A percentile compares a stretch with the other conserved stretches of the same genome.
phyloP scores from a whole-genome alignment of 257 asterid species.

The Nicotiana attenuata region DNA sequence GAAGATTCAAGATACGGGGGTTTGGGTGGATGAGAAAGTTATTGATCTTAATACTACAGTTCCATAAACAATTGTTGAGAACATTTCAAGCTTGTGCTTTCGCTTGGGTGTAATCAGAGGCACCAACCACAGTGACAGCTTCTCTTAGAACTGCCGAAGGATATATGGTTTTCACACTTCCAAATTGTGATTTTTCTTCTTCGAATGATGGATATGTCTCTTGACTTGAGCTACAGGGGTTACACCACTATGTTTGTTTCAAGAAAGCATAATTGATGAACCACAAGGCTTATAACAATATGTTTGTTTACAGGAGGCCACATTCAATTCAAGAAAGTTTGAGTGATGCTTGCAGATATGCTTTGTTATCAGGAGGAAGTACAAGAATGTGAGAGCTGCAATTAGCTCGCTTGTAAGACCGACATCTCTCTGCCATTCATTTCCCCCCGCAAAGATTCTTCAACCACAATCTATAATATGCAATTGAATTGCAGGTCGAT shows the following conservation, averaged over 20 bases:
- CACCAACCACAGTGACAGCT: background rate
- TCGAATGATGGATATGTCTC: background rate
- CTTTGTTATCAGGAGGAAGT: background rate
- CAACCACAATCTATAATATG: background rate
- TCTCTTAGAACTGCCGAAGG: background rate
- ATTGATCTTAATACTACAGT: background rate
- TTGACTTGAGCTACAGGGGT: background rate
- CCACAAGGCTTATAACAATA: background rate
- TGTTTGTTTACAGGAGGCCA: background rate
- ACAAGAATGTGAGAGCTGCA: background rate
- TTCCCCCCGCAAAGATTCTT: background rate
- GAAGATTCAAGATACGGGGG: background rate
- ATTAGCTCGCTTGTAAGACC: background rate
- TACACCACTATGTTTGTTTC: background rate
- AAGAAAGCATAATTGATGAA: background rate
- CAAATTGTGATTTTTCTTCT: background rate
- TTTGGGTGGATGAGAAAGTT: background rate
- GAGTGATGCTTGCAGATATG: background rate
- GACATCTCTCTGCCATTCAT: background rate
- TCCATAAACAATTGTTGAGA: background rate
- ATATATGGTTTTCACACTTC: background rate
- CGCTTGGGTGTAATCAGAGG: background rate
- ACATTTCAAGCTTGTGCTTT: background rate
- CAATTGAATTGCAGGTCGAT: background rate
- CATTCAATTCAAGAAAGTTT: background rate